A percentile compares a stretch with the other conserved stretches of the same genome.
Conservation (phyloP, 345 rosid genomes). For the Melastoma malabathricum region DNA sequence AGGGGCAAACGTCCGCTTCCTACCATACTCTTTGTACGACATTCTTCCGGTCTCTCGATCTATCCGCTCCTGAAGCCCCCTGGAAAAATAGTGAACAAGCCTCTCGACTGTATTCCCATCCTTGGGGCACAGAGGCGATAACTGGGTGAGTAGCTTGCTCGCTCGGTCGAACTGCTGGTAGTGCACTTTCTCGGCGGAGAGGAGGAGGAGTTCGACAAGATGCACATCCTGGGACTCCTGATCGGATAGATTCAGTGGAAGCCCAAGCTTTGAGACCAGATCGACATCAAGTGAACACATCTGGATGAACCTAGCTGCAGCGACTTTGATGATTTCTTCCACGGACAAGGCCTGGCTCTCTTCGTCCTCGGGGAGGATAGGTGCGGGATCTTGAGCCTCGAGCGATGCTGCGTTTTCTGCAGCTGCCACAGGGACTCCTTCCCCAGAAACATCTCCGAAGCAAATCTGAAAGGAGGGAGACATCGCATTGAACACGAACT, state of each 20-base stretch:
- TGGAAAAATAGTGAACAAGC: conserved; percentile 24
- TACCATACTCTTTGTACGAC: conserved; percentile 1
- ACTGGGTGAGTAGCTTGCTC: conserved; percentile 22
- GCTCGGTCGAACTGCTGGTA: conserved; percentile 27
- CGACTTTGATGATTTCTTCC: conserved; percentile 31
- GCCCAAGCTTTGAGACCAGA: conserved; percentile 1
- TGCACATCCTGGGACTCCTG: conserved; percentile 24
- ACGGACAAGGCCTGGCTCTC: conserved; percentile 14
- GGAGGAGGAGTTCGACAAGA: conserved; percentile 26
- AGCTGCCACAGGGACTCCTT: too few relatives aligned
- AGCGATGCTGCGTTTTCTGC: too few relatives aligned
- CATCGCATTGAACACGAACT: conserved; percentile 8
- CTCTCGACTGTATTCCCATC: conserved; percentile 32
- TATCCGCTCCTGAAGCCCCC: conserved; percentile 33
- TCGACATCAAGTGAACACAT: conserved; percentile 10
- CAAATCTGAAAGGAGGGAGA: conserved; percentile 18
- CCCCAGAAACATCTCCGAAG: conserved; percentile 11
- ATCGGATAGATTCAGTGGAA: conserved; percentile 19
- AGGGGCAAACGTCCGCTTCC: conserved; percentile 3
- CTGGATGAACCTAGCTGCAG: conserved; percentile 30
- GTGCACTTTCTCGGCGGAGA: conserved; percentile 31
- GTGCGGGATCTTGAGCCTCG: too few relatives aligned
- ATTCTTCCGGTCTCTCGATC: conserved; percentile 22
- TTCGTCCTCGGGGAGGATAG: too few relatives aligned
- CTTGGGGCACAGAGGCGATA: conserved; percentile 14